A percentile compares a stretch with the other conserved stretches of the same genome.
These are phyloP conservation scores for Fusarium temperatum DNA, from an alignment of 2,329 filamentous ascomycete species.

Conservation along the genomic window DNA sequence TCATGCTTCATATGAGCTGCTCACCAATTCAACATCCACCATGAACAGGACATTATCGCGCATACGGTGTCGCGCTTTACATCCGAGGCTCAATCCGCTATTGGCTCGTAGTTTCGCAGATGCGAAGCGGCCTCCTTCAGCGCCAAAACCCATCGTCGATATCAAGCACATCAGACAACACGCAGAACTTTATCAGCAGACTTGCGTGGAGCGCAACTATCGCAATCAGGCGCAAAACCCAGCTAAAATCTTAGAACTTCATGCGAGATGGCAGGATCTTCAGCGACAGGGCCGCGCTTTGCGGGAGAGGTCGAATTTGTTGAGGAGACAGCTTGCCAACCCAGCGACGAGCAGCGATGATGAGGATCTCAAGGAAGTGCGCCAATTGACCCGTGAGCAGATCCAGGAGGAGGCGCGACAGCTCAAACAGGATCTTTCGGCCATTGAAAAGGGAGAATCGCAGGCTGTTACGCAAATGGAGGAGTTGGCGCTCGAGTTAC, in stretches of 20 bases:
- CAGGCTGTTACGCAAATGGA: conserved; percentile 72
- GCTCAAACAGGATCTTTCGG: conserved; percentile 70
- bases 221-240: conserved; percentile 63
- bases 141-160: conserved; percentile 82
- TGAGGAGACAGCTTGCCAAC: conserved; percentile 65
- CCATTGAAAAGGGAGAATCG: conserved; percentile 70
- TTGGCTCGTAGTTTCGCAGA: conserved; percentile 39
- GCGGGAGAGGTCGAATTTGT: conserved; percentile 71
- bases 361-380: conserved; percentile 50
- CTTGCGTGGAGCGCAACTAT: conserved; percentile 89
- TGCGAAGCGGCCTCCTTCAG: conserved; percentile 68
- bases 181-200: conserved; percentile 80
- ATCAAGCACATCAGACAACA: conserved; percentile 91
- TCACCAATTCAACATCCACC: conserved; percentile 33
- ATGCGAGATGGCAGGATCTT: conserved; percentile 66
- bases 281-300: conserved; percentile 69
- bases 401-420: conserved; percentile 70
- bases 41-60: conserved; percentile 46
- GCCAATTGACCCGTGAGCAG: conserved; percentile 55
- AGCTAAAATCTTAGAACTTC: conserved; percentile 63
- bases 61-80: conserved; percentile 38
- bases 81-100: conserved; percentile 16
- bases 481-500: conserved; percentile 77
- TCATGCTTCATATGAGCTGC: conserved; percentile 35
- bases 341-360: conserved; percentile 58